Base-by-base conservation (phyloP, 768 basidiomycete species). In the Boletus reticulatus region DNA sequence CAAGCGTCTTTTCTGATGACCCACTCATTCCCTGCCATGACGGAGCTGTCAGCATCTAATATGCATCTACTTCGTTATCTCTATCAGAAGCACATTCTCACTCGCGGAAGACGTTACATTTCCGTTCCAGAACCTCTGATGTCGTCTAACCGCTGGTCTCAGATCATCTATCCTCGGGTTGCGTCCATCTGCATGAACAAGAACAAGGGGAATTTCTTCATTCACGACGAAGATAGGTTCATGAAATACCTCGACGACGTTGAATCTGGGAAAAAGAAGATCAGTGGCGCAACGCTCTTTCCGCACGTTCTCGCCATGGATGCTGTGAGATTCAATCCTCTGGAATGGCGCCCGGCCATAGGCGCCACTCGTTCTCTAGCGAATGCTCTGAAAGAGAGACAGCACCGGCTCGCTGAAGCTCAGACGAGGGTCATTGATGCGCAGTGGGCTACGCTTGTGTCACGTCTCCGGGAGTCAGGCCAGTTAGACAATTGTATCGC, bases 221-320 rank as follows among this genome's bases (percentile, higher is more conserved):
- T 67, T 37, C 85, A 85, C 62, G 88, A 92, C 55, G 72, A 73
- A 0, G 72, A 75, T 4, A 75, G 88, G 8, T 89, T 89, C 70
- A 65, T 80, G 57, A 61, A 70, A 50, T 90, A 85, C 65, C 75
- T 90, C 5, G 58, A 72, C 5, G 74, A 76, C 3, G 85, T 89
- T 27, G 80, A 84, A 62, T 67, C 65, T 2, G 86, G 86, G 2
- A 77, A 76, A 64, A 74, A 68, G 61, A 73, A 62, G 24, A 86
- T 90, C 56, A 83, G 81, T 47, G 88, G 88, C 6, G 86, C 86
- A 4, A 83, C 84, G 5, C 78, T 89, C 17, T 68, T 85, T 56
- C 88, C 88, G 1, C 85, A 89, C 59, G 75, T 83, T 63, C 73
- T 88, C 32, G 73, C 85, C 17, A 66, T 63, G 8, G 71, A 84